Base-by-base conservation (phyloP, 2,329 filamentous ascomycete genomes). In the Colletotrichum noveboracense region DNA sequence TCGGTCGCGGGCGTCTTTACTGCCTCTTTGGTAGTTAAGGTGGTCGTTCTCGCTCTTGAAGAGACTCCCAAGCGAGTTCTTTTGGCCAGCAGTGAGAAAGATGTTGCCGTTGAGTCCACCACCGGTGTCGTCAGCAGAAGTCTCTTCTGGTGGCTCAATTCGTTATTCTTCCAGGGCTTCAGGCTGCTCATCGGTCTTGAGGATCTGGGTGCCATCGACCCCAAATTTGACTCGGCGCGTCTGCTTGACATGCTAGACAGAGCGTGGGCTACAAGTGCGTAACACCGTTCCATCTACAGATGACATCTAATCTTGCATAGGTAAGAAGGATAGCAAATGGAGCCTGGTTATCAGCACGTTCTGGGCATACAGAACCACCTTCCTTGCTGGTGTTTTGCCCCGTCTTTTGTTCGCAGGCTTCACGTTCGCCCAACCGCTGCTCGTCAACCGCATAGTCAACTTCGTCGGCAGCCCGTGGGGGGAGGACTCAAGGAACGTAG, bases 351-450 rank as follows among this genome's bases (percentile, higher is more conserved):
- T 78, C 5, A 80, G 75, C 48, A 80, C 81, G 0, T 81, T 84
- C 7, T 66, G 77, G 30, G 76, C 82, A 0, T 81, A 82, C 66
- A 82, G 79, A 26, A 78, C 79, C 78, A 80, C 82, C 5, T 78
- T 86, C 8, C 26, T 81, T 3, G 79, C 81, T 2, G 82, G 80
- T 0, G 79, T 87, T 6, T 55, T 84, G 6, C 85, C 87, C 4
- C 82, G 87, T 0, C 77, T 88, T 4, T 80, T 82, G 12, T 82
- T 82, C 28, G 83, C 82, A 2, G 86, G 80, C 6, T 87, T 89
- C 77, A 84, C 79, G 7, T 87, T 88, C 68, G 82, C 85, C 7
- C 87, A 89, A 48, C 87, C 88, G 0, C 86, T 89, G 28, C 84
- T 89, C 28, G 84, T 88, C 77, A 80, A 82, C 32, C 79, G 82